Conservation (phyloP, 108 stramenopile species). For the Conticribra guillardii region DNA sequence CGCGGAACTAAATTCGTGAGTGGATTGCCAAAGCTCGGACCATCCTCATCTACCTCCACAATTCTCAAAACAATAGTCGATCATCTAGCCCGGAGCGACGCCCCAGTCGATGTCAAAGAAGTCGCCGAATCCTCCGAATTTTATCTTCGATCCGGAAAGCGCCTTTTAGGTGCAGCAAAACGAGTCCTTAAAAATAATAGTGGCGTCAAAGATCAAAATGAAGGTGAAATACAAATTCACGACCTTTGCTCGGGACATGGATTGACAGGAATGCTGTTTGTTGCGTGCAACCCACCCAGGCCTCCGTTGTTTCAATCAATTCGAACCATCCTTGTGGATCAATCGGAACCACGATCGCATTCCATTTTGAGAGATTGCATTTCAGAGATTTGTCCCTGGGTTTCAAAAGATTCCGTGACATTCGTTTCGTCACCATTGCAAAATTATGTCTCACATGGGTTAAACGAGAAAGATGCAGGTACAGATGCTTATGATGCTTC, state of each 20-base stretch:
- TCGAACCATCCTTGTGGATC: slow-evolving; percentile 41
- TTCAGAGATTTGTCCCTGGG: slow-evolving; percentile 61
- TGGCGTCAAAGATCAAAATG: neutral
- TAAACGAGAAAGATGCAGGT: neutral
- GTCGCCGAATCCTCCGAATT: slow-evolving; percentile 60
- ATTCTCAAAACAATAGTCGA: slow-evolving; percentile 53
- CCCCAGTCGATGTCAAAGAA: slow-evolving; percentile 64
- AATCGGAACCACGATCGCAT: slow-evolving; percentile 53
- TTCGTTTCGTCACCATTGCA: slow-evolving; percentile 32
- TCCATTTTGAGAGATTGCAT: slow-evolving; percentile 42
- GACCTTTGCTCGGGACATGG: slow-evolving; percentile 64
- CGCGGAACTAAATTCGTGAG: no score
- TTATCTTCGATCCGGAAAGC: slow-evolving; percentile 53
- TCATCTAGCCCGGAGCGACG: slow-evolving; percentile 55
- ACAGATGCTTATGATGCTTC: slow-evolving; percentile 5
- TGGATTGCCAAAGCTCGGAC: no score
- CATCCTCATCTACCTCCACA: slow-evolving; percentile 44
- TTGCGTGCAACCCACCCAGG: slow-evolving; percentile 61
- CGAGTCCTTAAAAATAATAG: slow-evolving; percentile 14
- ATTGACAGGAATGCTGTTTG: slow-evolving; percentile 59
- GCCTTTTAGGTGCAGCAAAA: slow-evolving; percentile 48
- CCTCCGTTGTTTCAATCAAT: neutral
- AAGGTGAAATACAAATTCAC: slow-evolving; percentile 33
- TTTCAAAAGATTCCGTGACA: slow-evolving; percentile 18
- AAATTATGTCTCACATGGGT: slow-evolving; percentile 6